These are phyloP conservation scores for Vitis rotundifolia DNA, from an alignment of 164 flowering plant species.

Conservation along the genomic window DNA sequence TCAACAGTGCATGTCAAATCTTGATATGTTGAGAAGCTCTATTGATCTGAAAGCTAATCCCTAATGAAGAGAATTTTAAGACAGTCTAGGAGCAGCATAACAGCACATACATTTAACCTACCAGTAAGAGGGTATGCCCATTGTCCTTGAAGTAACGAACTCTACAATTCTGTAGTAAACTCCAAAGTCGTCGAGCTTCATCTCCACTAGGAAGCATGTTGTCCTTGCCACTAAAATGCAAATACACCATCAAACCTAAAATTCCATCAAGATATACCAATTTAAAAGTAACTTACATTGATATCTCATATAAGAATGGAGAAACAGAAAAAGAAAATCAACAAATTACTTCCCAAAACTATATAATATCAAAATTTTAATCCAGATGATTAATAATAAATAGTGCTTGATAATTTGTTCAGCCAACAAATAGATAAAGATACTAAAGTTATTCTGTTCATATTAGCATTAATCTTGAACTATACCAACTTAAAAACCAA, in stretches of 20 bases:
- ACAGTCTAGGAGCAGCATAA: background rate
- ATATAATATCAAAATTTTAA: background rate
- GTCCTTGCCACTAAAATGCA: conserved; percentile 75
- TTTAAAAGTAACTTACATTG: background rate
- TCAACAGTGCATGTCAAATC: no score
- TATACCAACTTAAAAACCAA: no score
- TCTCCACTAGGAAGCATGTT: conserved; percentile 80
- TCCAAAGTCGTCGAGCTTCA: conserved; percentile 69
- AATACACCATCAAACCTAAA: background rate
- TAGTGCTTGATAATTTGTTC: background rate
- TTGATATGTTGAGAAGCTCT: no score
- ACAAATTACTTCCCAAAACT: background rate
- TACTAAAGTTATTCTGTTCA: no score
- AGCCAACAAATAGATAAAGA: no score
- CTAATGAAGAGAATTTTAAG: background rate
- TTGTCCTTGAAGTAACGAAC: conserved; percentile 77
- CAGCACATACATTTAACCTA: conserved; percentile 25
- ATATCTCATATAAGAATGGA: background rate
- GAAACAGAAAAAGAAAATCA: background rate
- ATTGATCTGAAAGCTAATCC: no score
- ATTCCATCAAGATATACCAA: background rate
- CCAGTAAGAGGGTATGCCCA: conserved; percentile 87
- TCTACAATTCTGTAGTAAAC: conserved; percentile 53
- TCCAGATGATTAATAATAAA: background rate
- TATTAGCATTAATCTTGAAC: no score